phyloP scores from a whole-genome alignment of 2,329 filamentous ascomycete genomes.

The Pyrenophora teres region DNA sequence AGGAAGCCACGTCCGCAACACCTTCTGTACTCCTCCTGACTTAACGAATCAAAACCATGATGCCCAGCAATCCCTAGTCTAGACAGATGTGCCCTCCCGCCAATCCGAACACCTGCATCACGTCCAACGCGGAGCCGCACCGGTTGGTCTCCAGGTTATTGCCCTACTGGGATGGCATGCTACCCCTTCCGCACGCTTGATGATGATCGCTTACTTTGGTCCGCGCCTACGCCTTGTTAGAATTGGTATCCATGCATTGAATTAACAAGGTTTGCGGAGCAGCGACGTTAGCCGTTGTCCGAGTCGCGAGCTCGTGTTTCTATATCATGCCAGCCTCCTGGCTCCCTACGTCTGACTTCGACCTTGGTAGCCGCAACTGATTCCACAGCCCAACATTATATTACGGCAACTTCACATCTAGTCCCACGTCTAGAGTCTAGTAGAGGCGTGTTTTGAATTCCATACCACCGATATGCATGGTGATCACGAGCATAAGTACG shows the following conservation, averaged over 20 bases:
- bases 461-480: slow-evolving; percentile 22
- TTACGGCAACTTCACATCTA: slow-evolving; percentile 8
- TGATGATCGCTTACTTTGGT: slow-evolving; percentile 33
- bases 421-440: slow-evolving; percentile 3
- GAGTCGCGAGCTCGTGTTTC: slow-evolving; percentile 2
- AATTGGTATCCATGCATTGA: slow-evolving; percentile 15
- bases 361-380: slow-evolving; percentile 6
- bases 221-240: slow-evolving; percentile 24
- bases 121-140: slow-evolving; percentile 31
- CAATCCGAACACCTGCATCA: slow-evolving; percentile 20
- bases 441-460: slow-evolving; percentile 11
- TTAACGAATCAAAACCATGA: slow-evolving; percentile 10
- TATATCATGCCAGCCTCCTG: slow-evolving; percentile 13
- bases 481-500: slow-evolving; percentile 17
- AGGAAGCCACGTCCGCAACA: slow-evolving; percentile 19
- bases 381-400: neutral
- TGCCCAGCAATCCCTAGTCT: slow-evolving; percentile 10
- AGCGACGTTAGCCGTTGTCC: slow-evolving; percentile 13
- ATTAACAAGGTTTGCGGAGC: slow-evolving; percentile 13
- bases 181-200: slow-evolving; percentile 17
- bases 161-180: slow-evolving; percentile 14
- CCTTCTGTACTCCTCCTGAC: slow-evolving; percentile 17
- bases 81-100: slow-evolving; percentile 16
- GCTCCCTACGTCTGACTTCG: slow-evolving; percentile 16
- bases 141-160: slow-evolving; percentile 21